Evolutionary conservation across 495 filamentous ascomycete species (phyloP).

Genomic region (Podospora australis): DNA sequence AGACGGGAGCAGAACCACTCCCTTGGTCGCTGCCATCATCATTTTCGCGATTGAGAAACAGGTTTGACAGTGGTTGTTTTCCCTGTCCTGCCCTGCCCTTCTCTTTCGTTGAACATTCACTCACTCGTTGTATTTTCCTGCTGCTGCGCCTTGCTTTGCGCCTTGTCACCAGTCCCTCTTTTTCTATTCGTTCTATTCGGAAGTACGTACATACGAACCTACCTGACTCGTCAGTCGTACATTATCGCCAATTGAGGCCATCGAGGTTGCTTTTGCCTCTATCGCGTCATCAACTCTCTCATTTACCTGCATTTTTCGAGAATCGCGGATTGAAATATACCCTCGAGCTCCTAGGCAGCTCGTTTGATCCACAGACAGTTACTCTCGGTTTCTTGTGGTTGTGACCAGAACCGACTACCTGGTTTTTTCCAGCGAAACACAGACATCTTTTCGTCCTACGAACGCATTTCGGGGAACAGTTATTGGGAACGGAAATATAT

Average conservation of each 20-base stretch:
- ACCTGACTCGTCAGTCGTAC: background rate
- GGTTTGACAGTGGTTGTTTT: background rate
- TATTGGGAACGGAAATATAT: too few relatives aligned
- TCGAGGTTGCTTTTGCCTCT: background rate
- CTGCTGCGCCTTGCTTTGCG: background rate
- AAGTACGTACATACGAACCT: too few relatives aligned
- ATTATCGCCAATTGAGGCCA: background rate
- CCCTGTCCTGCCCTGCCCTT: background rate
- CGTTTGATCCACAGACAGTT: too few relatives aligned
- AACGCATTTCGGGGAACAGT: too few relatives aligned
- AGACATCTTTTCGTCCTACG: too few relatives aligned
- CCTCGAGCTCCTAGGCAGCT: too few relatives aligned
- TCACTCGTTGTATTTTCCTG: background rate
- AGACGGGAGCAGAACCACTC: constrained; percentile 12
- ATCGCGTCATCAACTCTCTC: background rate
- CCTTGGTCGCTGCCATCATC: background rate
- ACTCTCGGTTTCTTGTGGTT: too few relatives aligned
- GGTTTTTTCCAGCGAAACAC: too few relatives aligned
- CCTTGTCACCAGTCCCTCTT: background rate
- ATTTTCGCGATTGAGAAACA: background rate
- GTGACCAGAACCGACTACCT: too few relatives aligned
- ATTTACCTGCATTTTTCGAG: too few relatives aligned
- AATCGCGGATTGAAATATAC: too few relatives aligned
- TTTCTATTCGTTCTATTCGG: too few relatives aligned
- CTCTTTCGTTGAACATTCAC: background rate